Percentiles rank a stretch among this genome's conserved stretches.
Evolutionary conservation across 2,329 filamentous ascomycete species (phyloP).

Genomic region (Phyllosticta paracitricarpa): DNA sequence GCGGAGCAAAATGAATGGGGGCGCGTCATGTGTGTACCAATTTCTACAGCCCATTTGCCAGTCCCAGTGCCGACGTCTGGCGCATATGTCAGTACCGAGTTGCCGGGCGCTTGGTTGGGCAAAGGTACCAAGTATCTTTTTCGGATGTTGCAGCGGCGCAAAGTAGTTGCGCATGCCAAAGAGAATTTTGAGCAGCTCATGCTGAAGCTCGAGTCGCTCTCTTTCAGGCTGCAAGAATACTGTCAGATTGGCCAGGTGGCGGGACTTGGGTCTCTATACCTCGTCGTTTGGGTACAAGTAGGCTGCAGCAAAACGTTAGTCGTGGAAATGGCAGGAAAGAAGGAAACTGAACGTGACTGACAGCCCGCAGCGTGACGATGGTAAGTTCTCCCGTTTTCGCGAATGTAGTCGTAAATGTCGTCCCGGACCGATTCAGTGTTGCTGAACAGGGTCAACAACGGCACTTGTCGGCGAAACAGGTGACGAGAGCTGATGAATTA

Average conservation of each 20-base stretch:
- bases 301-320: slow-evolving; percentile 15
- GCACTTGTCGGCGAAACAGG: not conserved
- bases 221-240: slow-evolving; percentile 23
- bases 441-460: slow-evolving; percentile 1
- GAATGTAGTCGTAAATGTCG: slow-evolving; percentile 29
- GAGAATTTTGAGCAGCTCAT: slow-evolving; percentile 27
- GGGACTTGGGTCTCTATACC: slow-evolving; percentile 16
- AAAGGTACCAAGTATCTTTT: slow-evolving; percentile 19
- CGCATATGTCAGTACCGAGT: not conserved
- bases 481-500: not conserved
- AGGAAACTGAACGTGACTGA: slow-evolving; percentile 15
- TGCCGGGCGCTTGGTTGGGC: not conserved
- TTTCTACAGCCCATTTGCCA: slow-evolving; percentile 32
- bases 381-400: slow-evolving; percentile 32
- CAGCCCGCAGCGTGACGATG: slow-evolving; percentile 30
- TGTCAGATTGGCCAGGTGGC: not conserved
- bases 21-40: slow-evolving; percentile 22
- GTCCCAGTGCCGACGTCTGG: slow-evolving; percentile 33
- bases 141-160: slow-evolving; percentile 29
- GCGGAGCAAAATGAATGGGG: not conserved
- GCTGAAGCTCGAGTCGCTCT: slow-evolving; percentile 30
- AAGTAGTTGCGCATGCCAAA: slow-evolving; percentile 26
- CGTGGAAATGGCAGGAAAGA: not conserved
- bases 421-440: slow-evolving; percentile 26
- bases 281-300: slow-evolving; percentile 31